Evolutionary conservation across 2,329 filamentous ascomycete genomes (phyloP).

Genomic region (Xylaria sp.): DNA sequence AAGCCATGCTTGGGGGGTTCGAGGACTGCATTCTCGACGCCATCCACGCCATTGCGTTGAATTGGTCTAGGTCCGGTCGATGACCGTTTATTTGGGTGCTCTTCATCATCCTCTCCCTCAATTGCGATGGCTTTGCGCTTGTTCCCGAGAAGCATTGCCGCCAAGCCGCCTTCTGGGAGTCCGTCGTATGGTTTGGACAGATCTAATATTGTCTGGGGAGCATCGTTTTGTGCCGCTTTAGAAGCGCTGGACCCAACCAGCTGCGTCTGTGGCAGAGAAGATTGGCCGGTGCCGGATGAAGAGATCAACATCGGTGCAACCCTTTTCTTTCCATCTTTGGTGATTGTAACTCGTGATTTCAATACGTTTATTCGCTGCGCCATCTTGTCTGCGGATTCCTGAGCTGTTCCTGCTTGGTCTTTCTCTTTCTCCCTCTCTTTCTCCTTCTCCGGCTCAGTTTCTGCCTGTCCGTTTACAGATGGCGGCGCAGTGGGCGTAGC

Average conservation of each 20-base stretch:
- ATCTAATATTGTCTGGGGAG: constrained; percentile 85
- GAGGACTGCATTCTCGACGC: constrained; percentile 78
- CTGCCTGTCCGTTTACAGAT: constrained; percentile 49
- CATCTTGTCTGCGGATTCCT: constrained; percentile 64
- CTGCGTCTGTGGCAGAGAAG: constrained; percentile 88
- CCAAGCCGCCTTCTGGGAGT: constrained; percentile 87
- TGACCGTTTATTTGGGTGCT: constrained; percentile 62
- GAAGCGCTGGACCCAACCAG: constrained; percentile 80
- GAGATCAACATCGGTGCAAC: constrained; percentile 93
- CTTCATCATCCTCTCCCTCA: constrained; percentile 81
- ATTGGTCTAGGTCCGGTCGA: constrained; percentile 78
- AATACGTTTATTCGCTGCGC: constrained; percentile 68
- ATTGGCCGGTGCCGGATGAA: constrained; percentile 85
- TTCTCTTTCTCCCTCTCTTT: constrained; percentile 44
- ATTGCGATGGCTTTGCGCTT: constrained; percentile 83
- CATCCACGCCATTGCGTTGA: constrained; percentile 79
- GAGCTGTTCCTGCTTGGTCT: constrained; percentile 51
- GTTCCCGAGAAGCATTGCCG: constrained; percentile 88
- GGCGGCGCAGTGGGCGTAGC: constrained; percentile 53
- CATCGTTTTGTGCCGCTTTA: constrained; percentile 72
- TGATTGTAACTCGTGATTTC: constrained; percentile 92
- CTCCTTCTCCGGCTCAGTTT: constrained; percentile 42
- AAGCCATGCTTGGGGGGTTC: constrained; percentile 69
- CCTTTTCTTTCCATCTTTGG: constrained; percentile 96
- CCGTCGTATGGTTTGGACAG: constrained; percentile 94